phyloP scores from a whole-genome alignment of 2,329 filamentous ascomycete genomes.

The Neurospora crassa region DNA sequence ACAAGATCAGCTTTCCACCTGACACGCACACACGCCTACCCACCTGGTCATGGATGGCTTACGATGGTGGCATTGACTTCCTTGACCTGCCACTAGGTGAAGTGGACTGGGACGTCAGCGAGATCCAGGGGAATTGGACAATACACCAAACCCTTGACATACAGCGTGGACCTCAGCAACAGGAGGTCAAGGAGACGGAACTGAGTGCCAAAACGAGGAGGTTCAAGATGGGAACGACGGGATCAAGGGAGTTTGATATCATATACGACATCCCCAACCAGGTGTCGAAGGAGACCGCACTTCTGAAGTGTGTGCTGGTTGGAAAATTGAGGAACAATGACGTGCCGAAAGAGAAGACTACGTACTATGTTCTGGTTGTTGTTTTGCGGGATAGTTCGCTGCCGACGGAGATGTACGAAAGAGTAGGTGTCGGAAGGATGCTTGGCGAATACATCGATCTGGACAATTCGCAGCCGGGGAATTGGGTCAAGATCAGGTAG shows the following conservation, averaged over 20 bases:
- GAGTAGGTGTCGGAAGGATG: background rate
- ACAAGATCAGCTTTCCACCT: too few species aligned
- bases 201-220: background rate
- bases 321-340: background rate
- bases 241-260: background rate
- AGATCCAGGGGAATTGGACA: constrained; percentile 2
- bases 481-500: background rate
- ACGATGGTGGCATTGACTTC: constrained; percentile 11
- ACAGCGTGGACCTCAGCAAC: background rate
- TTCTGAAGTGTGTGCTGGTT: background rate
- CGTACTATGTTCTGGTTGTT: background rate
- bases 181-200: background rate
- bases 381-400: too few species aligned
- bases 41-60: constrained; percentile 12
- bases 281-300: too few species aligned
- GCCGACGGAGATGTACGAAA: background rate
- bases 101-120: constrained; percentile 4
- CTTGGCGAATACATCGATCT: background rate
- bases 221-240: background rate
- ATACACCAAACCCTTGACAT: too few species aligned
- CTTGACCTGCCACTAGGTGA: constrained; percentile 16
- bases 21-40: too few species aligned
- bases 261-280: background rate
- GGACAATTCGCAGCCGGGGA: background rate
- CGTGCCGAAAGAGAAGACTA: background rate